A percentile compares a stretch with the other conserved stretches of the same genome.
Conservation (phyloP, 2,329 filamentous ascomycete genomes). For the Elsinoe necatrix region DNA sequence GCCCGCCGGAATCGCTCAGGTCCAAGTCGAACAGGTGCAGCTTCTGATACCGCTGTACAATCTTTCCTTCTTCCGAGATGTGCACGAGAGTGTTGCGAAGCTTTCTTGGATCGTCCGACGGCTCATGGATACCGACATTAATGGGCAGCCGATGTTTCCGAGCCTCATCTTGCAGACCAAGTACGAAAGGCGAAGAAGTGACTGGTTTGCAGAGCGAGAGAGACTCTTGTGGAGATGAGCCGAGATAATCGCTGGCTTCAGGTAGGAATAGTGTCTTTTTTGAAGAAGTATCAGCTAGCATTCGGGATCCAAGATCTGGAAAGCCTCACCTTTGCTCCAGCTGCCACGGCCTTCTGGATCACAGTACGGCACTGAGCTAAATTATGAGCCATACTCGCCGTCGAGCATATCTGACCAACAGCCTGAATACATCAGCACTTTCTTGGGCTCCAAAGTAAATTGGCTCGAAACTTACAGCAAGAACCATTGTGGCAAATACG, state of each 20-base stretch:
- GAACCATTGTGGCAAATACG: conserved; percentile 21
- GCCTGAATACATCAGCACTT: conserved; percentile 48
- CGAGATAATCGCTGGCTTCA: conserved; percentile 87
- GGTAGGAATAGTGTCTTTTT: conserved; percentile 76
- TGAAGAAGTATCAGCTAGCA: conserved; percentile 5
- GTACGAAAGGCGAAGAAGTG: conserved; percentile 61
- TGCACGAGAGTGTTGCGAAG: conserved; percentile 59
- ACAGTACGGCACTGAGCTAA: conserved; percentile 67
- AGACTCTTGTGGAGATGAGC: conserved; percentile 56
- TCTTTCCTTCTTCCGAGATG: conserved; percentile 53
- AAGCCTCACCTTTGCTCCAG: conserved; percentile 63
- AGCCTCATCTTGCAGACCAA: conserved; percentile 63
- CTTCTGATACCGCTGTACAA: conserved; percentile 69
- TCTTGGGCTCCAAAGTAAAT: no score
- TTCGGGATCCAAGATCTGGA: neutral
- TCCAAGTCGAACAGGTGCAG: conserved; percentile 86
- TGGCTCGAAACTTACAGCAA: conserved; percentile 22
- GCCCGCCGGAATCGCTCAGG: conserved; percentile 44
- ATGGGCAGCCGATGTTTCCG: conserved; percentile 57
- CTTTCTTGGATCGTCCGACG: conserved; percentile 43
- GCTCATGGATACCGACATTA: conserved; percentile 82
- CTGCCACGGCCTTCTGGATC: conserved; percentile 61
- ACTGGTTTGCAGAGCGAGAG: conserved; percentile 62
- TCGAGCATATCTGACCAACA: conserved; percentile 83
- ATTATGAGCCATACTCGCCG: conserved; percentile 67